These are phyloP conservation scores for Rhynchosporium agropyri DNA, from an alignment of 2,329 filamentous ascomycete species.

Conservation along the genomic window DNA sequence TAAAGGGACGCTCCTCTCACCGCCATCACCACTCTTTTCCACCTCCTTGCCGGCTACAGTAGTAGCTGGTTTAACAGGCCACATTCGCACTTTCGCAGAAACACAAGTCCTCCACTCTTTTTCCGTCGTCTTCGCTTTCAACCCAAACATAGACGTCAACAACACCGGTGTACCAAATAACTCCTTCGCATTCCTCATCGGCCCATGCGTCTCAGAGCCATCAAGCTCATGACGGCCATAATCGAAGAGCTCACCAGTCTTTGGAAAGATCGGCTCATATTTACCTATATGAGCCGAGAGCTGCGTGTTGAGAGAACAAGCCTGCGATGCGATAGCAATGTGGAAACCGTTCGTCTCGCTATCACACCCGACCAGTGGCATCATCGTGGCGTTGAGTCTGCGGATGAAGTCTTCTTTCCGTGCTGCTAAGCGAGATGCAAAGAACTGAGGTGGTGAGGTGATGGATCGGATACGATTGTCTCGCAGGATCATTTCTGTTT, in stretches of 20 bases:
- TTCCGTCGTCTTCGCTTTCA: not conserved
- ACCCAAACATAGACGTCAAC: slow-evolving; percentile 12
- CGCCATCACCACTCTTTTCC: not conserved
- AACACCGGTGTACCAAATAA: slow-evolving; percentile 7
- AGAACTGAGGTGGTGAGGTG: not conserved
- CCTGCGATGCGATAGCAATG: slow-evolving; percentile 3
- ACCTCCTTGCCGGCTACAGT: not conserved
- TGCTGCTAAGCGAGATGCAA: not conserved
- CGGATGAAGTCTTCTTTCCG: slow-evolving; percentile 4
- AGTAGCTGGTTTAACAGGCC: not conserved
- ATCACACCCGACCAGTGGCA: slow-evolving; percentile 6
- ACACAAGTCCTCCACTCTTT: slow-evolving; percentile 13
- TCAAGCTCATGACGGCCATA: not conserved
- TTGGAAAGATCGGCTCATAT: not conserved
- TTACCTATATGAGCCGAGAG: not conserved
- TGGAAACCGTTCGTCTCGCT: slow-evolving; percentile 9
- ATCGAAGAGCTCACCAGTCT: not conserved
- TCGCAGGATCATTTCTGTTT: slow-evolving; percentile 7
- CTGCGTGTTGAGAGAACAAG: slow-evolving; percentile 7
- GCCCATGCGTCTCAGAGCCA: not conserved
- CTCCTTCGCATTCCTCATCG: not conserved
- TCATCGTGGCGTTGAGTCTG: slow-evolving; percentile 8
- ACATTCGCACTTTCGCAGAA: slow-evolving; percentile 16
- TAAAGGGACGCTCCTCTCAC: not conserved
- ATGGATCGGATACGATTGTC: slow-evolving; percentile 16